Evolutionary conservation across 2,329 filamentous ascomycete genomes (phyloP).

Genomic region (Botrytis cinerea): DNA sequence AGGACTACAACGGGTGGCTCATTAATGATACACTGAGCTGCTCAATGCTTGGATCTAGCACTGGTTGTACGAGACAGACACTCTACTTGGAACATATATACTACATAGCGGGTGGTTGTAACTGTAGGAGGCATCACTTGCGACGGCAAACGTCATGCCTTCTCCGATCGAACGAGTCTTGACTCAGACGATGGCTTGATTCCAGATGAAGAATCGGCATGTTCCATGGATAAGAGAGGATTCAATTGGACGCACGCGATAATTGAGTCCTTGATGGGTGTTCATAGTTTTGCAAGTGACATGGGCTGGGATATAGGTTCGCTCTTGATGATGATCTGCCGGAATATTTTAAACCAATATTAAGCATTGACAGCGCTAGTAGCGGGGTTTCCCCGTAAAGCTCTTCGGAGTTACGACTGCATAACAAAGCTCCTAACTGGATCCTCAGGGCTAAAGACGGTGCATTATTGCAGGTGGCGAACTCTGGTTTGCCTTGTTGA

Average conservation of each 20-base stretch:
- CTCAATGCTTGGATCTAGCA: neutral
- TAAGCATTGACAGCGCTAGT: conserved; percentile 6
- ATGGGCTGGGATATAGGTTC: neutral
- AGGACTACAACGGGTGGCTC: conserved; percentile 16
- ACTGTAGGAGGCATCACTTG: neutral
- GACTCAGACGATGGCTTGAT: neutral
- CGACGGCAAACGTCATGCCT: neutral
- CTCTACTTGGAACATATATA: neutral
- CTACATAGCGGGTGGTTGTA: neutral
- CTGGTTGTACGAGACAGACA: neutral
- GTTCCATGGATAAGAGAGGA: neutral
- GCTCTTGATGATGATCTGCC: conserved; percentile 12
- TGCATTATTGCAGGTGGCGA: neutral
- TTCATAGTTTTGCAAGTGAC: neutral
- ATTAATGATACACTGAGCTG: neutral
- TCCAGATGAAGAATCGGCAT: neutral
- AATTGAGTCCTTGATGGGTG: neutral
- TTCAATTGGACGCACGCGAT: neutral
- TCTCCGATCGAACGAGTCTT: no score
- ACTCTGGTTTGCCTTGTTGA: neutral
- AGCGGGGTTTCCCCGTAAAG: neutral
- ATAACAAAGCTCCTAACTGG: neutral
- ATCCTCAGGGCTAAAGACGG: neutral
- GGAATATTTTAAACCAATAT: neutral
- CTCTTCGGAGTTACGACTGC: neutral